Percentiles rank a stretch among this genome's conserved stretches.
Evolutionary conservation across 2,329 filamentous ascomycete genomes (phyloP).

Genomic region (Cladosporium sp.): DNA sequence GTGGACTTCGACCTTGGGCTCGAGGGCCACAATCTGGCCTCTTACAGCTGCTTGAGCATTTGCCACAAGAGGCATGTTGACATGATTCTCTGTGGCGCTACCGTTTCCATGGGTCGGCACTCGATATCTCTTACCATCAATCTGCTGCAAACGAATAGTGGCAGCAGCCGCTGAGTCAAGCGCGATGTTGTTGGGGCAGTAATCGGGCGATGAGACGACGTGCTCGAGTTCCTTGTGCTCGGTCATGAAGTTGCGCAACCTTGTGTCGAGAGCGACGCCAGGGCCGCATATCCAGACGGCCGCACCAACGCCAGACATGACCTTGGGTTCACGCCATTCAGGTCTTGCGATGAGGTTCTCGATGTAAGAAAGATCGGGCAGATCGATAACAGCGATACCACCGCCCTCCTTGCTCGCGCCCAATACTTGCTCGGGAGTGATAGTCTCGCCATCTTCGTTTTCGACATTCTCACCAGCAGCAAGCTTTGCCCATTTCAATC

Average conservation of each 20-base stretch:
- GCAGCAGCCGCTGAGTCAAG: constrained; percentile 67
- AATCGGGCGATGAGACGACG: constrained; percentile 72
- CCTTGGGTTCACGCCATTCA: constrained; percentile 66
- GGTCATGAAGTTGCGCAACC: constrained; percentile 69
- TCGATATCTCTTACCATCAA: constrained; percentile 74
- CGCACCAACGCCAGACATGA: constrained; percentile 67
- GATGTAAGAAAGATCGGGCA: constrained; percentile 71
- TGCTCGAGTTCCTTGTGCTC: constrained; percentile 66
- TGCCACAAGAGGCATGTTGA: background rate
- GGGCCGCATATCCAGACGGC: constrained; percentile 82
- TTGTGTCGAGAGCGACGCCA: constrained; percentile 62
- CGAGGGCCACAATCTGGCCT: constrained; percentile 38
- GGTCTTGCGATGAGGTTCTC: constrained; percentile 66
- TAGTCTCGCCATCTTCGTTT: constrained; percentile 63
- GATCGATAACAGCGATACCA: constrained; percentile 77
- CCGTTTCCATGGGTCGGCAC: constrained; percentile 57
- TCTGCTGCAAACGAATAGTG: constrained; percentile 65
- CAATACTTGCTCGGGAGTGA: constrained; percentile 87
- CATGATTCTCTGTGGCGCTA: background rate
- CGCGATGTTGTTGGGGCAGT: constrained; percentile 72
- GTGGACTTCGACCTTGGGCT: constrained; percentile 43
- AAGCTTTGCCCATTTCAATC: constrained; percentile 60
- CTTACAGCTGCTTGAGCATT: constrained; percentile 30
- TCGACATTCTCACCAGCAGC: constrained; percentile 63
- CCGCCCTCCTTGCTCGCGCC: constrained; percentile 65